Evolutionary conservation across 306 rosid species (phyloP), one percentile per base, ranked within the genome.

Genomic region (Betula pendula): DNA sequence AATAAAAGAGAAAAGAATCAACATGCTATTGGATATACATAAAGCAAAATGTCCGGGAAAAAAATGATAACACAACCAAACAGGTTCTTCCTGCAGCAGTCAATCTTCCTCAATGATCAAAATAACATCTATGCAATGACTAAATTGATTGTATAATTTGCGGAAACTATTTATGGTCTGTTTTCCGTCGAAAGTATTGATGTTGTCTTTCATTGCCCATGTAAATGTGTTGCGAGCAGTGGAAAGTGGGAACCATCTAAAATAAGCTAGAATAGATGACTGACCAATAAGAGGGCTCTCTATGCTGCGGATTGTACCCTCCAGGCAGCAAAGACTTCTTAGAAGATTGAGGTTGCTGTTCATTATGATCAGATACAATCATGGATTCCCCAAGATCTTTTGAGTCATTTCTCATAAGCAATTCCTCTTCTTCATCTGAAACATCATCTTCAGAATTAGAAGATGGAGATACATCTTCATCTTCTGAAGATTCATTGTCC

Each of bases 251-350:
- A 38, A 66, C 70, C 22, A 38, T n/a, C 12, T 9, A 38, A 38
- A 66, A 38, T 38, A 81, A 68, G 66, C 31, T 72, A 50, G 42
- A 42, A 52, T 73, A 75, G 79, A 35, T 2, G 47, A 77, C 81
- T 80, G 70, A 94, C 98, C 98, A 94, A 79, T 82, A 92, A 50
- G 91, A 84, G 53, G 97, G 97, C 49, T 95, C 97, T 77, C 98
- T 83, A 82, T 80, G 92, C 75, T 91, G 91, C 2, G 93, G 97
- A 82, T 92, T 83, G 69, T 92, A 95, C 68, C 92, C 99, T 82
- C 97, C 97, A 70, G 93, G 99, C 76, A 89, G 83, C 71, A 50
- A 43, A 75, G 85, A 81, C 72, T 71, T 85, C 75, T 82, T 83
- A 65, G 86, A 71, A 60, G 90, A 73, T 48, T 81, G 81, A 55